Conservation (phyloP, 805 yeast genomes). For the Komagataella pastoris region DNA sequence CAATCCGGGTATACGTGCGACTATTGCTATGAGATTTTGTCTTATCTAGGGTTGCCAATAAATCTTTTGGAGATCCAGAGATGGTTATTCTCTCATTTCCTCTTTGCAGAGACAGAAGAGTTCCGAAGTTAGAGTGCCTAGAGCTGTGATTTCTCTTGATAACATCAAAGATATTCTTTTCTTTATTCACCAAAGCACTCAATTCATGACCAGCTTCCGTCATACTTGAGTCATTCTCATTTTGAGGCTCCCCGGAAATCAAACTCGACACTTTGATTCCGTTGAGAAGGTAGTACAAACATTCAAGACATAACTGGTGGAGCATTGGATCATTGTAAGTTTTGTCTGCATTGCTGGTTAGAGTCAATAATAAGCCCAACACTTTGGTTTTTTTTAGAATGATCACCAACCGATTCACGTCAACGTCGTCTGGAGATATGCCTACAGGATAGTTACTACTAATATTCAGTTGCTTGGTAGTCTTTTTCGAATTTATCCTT, state of each 20-base stretch:
- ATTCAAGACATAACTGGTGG: conserved; percentile 54
- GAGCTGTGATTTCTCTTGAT: conserved; percentile 18
- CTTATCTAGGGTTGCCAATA: conserved; percentile 10
- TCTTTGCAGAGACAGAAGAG: conserved; percentile 61
- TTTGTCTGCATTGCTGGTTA: conserved; percentile 48
- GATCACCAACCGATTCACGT: conserved; percentile 39
- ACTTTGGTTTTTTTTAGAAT: conserved; percentile 63
- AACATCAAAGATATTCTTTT: conserved; percentile 32
- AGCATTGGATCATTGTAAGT: conserved; percentile 53
- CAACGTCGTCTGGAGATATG: conserved; percentile 52
- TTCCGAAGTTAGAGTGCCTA: conserved; percentile 87
- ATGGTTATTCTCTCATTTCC: conserved; percentile 49
- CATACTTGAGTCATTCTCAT: background rate
- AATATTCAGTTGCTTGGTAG: conserved; percentile 17
- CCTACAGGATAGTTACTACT: conserved; percentile 39
- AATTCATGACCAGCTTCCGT: conserved; percentile 27
- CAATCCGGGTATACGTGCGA: conserved; percentile 52
- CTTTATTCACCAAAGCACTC: conserved; percentile 42
- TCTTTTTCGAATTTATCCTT: conserved; percentile 29
- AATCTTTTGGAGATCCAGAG: conserved; percentile 35
- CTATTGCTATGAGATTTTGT: conserved; percentile 18
- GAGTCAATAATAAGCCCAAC: conserved; percentile 55
- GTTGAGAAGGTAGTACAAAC: conserved; percentile 47
- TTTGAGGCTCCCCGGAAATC: conserved; percentile 3
- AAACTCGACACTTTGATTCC: conserved; percentile 33